These are phyloP conservation scores for Nepenthes mirabilis DNA, from an alignment of 148 eudicot genomes.

Conservation along the genomic window DNA sequence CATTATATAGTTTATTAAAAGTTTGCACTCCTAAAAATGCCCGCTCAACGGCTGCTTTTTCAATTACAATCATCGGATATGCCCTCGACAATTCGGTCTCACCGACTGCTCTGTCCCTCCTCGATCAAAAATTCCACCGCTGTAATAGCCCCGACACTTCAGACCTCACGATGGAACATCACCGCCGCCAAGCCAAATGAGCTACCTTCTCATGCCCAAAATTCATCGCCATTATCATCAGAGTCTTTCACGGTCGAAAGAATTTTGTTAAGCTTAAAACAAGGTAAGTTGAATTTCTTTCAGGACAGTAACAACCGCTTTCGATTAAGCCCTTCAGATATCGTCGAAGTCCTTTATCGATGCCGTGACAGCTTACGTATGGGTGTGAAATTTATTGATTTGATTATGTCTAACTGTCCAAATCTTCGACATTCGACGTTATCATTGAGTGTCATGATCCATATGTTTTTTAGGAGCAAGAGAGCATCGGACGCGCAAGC, in stretches of 20 bases:
- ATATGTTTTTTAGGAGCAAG: slow-evolving; percentile 34
- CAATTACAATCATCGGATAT: too few relatives aligned
- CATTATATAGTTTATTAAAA: too few relatives aligned
- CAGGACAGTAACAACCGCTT: slow-evolving; percentile 6
- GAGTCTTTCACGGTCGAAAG: slow-evolving; percentile 33
- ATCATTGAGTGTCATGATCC: slow-evolving; percentile 45
- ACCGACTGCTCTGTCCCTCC: too few relatives aligned
- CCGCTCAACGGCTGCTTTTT: too few relatives aligned
- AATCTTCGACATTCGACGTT: slow-evolving; percentile 28
- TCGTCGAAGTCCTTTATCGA: slow-evolving; percentile 3
- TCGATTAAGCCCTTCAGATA: slow-evolving; percentile 33
- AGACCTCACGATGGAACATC: too few relatives aligned
- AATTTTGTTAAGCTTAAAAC: slow-evolving; percentile 35
- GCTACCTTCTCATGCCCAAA: too few relatives aligned
- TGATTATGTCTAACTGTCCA: slow-evolving; percentile 26
- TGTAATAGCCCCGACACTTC: too few relatives aligned
- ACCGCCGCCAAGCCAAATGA: too few relatives aligned
- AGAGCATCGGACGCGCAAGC: slow-evolving; percentile 58
- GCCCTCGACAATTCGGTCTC: too few relatives aligned
- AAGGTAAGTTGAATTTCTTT: slow-evolving; percentile 25
- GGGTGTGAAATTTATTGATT: slow-evolving; percentile 44
- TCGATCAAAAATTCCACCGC: too few relatives aligned
- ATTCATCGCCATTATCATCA: slow-evolving; percentile 2
- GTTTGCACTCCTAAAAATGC: too few relatives aligned
- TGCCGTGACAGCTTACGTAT: slow-evolving; percentile 36